These are phyloP conservation scores for Fusarium goolgardi DNA, from an alignment of 2,329 filamentous ascomycete genomes.

Conservation along the genomic window DNA sequence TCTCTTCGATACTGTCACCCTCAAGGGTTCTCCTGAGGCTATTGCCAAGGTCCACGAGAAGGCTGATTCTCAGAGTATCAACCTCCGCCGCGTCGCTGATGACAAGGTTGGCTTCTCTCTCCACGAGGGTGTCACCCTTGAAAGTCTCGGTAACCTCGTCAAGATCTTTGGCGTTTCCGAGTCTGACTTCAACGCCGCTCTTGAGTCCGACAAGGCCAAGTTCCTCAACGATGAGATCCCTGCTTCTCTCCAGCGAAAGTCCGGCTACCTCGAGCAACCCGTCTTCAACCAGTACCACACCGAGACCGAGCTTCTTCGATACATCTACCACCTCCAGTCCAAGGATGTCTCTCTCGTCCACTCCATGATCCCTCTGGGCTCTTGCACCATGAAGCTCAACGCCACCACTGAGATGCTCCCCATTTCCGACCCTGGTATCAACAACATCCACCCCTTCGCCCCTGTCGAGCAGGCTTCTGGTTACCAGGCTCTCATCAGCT, in stretches of 20 bases:
- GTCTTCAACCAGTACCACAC: slow-evolving; percentile 97
- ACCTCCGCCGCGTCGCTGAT: slow-evolving; percentile 48
- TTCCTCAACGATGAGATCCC: slow-evolving; percentile 60
- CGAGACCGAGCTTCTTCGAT: slow-evolving; percentile 91
- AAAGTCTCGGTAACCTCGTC: slow-evolving; percentile 42
- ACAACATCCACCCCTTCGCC: slow-evolving; percentile 84
- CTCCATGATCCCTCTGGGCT: slow-evolving; percentile 97
- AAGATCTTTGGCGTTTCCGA: slow-evolving; percentile 45
- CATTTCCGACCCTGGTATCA: slow-evolving; percentile 56
- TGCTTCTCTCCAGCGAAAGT: slow-evolving; percentile 74
- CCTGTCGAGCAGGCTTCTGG: slow-evolving; percentile 73
- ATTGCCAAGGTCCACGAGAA: slow-evolving; percentile 43
- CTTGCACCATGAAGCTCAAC: slow-evolving; percentile 98
- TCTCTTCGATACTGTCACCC: slow-evolving; percentile 83
- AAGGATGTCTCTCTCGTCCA: slow-evolving; percentile 94
- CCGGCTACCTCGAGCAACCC: slow-evolving; percentile 83
- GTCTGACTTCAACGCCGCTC: slow-evolving; percentile 41
- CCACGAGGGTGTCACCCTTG: slow-evolving; percentile 45
- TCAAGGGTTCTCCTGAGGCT: slow-evolving; percentile 59
- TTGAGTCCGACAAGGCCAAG: slow-evolving; percentile 51
- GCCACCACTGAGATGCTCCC: slow-evolving; percentile 93
- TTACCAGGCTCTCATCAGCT: slow-evolving; percentile 76
- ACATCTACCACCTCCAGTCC: slow-evolving; percentile 91
- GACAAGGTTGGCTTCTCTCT: slow-evolving; percentile 51
- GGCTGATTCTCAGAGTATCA: slow-evolving; percentile 39